phyloP scores from a whole-genome alignment of 352 stramenopile genomes.

The Aphanomyces invadans region DNA sequence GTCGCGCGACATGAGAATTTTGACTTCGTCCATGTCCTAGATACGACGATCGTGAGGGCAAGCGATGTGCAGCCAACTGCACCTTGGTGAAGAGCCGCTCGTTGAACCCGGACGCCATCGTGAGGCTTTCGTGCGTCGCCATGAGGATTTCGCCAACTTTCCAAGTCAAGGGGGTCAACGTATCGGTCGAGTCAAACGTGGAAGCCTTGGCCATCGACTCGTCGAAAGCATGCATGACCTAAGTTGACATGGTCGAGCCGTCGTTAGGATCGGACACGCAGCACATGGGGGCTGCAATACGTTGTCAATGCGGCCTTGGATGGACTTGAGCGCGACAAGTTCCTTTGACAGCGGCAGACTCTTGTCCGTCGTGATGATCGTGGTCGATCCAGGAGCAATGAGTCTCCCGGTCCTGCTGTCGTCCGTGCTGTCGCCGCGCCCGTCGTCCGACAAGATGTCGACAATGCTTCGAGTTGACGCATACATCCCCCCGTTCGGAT shows the following conservation, averaged over 20 bases:
- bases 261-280: too few relatives aligned
- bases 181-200: background rate
- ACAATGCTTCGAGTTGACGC: background rate
- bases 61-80: background rate
- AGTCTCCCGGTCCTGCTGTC: background rate
- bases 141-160: constrained; percentile 22
- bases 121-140: constrained; percentile 15
- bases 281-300: too few relatives aligned
- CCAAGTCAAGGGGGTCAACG: constrained; percentile 1
- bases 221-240: constrained; percentile 16
- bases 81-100: constrained; percentile 17
- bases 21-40: constrained; percentile 22
- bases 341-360: background rate
- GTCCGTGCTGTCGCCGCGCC: background rate
- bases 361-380: background rate
- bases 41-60: background rate
- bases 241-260: too few relatives aligned
- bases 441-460: background rate
- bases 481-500: too few relatives aligned
- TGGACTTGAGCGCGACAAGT: constrained; percentile 4
- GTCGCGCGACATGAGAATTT: constrained; percentile 18
- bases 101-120: constrained; percentile 20
- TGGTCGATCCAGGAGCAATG: background rate
- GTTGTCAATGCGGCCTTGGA: constrained; percentile 16
- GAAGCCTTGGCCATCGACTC: constrained; percentile 3